Conservation (phyloP, 352 stramenopile species). For the Pythium grandisporangium region DNA sequence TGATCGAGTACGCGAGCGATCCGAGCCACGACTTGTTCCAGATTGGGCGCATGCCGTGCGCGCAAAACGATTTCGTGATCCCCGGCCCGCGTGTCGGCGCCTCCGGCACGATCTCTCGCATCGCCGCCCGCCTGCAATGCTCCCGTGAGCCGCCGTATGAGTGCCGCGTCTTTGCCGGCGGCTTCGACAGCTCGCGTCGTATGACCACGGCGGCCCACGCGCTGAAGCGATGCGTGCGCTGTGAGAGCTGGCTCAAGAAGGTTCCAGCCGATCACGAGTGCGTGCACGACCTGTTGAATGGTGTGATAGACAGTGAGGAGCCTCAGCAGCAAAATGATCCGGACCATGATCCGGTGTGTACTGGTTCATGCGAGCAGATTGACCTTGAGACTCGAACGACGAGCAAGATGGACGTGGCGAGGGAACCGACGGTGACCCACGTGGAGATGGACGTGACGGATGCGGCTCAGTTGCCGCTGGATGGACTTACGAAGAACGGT, state of each 20-base stretch:
- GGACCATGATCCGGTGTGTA: background rate
- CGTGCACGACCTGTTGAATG: slow-evolving; percentile 12
- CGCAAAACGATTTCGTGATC: slow-evolving; percentile 72
- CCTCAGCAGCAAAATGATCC: background rate
- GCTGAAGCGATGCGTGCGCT: slow-evolving; percentile 48
- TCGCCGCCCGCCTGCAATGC: slow-evolving; percentile 59
- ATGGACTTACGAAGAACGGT: slow-evolving; percentile 77
- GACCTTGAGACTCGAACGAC: background rate
- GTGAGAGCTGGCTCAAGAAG: slow-evolving; percentile 42
- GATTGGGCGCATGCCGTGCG: slow-evolving; percentile 69
- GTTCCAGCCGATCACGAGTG: slow-evolving; percentile 32
- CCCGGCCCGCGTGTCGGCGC: slow-evolving; percentile 60
- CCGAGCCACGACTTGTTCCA: slow-evolving; percentile 60
- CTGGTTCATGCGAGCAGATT: no score
- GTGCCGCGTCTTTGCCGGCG: slow-evolving; percentile 56
- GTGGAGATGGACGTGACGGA: slow-evolving; percentile 28
- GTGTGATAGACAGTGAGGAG: no score
- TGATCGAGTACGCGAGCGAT: slow-evolving; percentile 57
- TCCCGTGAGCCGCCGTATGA: slow-evolving; percentile 44
- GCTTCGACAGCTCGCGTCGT: slow-evolving; percentile 42
- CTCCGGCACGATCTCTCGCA: slow-evolving; percentile 69
- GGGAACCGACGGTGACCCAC: slow-evolving; percentile 26
- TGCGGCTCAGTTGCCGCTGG: slow-evolving; percentile 30
- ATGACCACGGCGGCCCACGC: slow-evolving; percentile 57
- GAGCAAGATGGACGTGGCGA: slow-evolving; percentile 7